Conservation (phyloP, 129 eudicot genomes). For the Flaveria ramosissima region DNA sequence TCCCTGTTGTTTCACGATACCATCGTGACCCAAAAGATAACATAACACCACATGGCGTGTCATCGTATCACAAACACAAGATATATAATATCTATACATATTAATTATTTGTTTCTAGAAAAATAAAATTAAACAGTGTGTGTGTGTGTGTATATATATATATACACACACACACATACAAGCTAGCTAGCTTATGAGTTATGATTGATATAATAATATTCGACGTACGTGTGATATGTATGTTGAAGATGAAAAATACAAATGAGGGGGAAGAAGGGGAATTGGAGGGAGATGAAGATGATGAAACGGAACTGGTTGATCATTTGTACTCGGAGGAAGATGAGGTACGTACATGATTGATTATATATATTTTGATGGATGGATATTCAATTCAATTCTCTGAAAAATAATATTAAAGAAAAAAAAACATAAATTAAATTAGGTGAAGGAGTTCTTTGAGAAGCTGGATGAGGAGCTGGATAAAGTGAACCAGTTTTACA, state of each 20-base stretch:
- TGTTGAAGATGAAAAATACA: constrained; percentile 32
- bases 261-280: constrained; percentile 24
- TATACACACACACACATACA: no score
- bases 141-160: no score
- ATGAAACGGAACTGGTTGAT: constrained; percentile 67
- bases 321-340: constrained; percentile 80
- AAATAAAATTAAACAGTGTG: no score
- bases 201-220: no score
- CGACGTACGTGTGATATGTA: no score
- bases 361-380: no score
- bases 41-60: constrained; percentile 12
- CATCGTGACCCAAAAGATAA: constrained; percentile 33
- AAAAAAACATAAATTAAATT: no score
- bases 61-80: background rate
- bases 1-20: no score
- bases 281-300: constrained; percentile 31
- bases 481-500: constrained; percentile 83
- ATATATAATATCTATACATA: no score
- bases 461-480: constrained; percentile 73
- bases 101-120: background rate
- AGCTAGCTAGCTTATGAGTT: no score
- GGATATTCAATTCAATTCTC: no score
- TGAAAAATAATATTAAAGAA: no score
- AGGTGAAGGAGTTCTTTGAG: constrained; percentile 70
- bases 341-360: constrained; percentile 50